Conservation (phyloP, 345 rosid species). For the Geranium rotundifolium region DNA sequence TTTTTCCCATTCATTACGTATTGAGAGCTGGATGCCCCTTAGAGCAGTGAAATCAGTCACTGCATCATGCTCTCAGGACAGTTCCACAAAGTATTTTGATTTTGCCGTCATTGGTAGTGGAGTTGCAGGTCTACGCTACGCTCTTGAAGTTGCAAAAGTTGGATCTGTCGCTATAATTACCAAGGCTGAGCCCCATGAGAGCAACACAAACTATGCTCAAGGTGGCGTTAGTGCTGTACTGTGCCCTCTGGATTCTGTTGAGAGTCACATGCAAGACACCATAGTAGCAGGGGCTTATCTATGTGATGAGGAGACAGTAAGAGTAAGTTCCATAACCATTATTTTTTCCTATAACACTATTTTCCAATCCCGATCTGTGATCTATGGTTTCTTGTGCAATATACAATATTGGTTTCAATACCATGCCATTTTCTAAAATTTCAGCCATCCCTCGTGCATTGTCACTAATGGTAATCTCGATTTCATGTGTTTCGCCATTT, state of each 20-base stretch:
- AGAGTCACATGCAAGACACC: conserved; percentile 95
- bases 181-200: conserved; percentile 93
- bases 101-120: conserved; percentile 93
- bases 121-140: conserved; percentile 90
- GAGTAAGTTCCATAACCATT: conserved; percentile 41
- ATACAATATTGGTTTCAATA: neutral
- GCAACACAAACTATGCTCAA: conserved; percentile 96
- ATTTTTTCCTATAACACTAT: neutral
- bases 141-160: conserved; percentile 82
- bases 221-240: conserved; percentile 97
- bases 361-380: conserved; percentile 3
- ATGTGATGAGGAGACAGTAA: conserved; percentile 89
- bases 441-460: neutral
- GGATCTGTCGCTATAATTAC: conserved; percentile 91
- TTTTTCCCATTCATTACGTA: conserved; percentile 14
- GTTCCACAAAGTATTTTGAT: conserved; percentile 67
- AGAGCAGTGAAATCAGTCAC: conserved; percentile 12
- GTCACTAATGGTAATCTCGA: neutral
- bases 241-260: conserved; percentile 89
- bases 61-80: conserved; percentile 30
- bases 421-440: neutral
- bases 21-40: conserved; percentile 23
- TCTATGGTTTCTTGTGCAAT: neutral
- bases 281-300: conserved; percentile 93
- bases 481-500: neutral